Conservation (phyloP, 106 monocot species). For the Apostasia shenzhenica region DNA sequence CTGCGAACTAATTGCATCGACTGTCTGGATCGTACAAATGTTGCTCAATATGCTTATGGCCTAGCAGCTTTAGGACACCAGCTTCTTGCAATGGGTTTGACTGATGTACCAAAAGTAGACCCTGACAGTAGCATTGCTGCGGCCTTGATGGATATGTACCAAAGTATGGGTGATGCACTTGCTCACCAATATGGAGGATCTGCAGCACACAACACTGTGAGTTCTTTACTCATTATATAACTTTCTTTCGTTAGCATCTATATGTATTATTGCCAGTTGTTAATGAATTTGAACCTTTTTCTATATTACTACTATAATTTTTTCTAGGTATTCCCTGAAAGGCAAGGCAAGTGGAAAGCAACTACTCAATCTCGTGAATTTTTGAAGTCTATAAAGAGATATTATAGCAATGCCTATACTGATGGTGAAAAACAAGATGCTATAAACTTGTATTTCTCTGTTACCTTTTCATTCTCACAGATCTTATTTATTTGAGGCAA, state of each 20-base stretch:
- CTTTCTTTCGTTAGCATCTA: neutral
- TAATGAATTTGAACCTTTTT: neutral
- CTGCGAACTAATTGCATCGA: slow-evolving; percentile 98
- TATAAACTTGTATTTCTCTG: slow-evolving; percentile 72
- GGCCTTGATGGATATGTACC: slow-evolving; percentile 94
- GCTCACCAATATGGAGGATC: slow-evolving; percentile 99
- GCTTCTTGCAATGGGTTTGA: slow-evolving; percentile 87
- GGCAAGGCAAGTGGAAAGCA: slow-evolving; percentile 99
- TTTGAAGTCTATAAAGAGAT: slow-evolving; percentile 89
- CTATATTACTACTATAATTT: slow-evolving; percentile 6
- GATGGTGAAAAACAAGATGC: slow-evolving; percentile 99
- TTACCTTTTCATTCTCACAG: neutral
- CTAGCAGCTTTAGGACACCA: slow-evolving; percentile 90
- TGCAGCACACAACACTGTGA: slow-evolving; percentile 88
- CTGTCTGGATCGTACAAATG: slow-evolving; percentile 96
- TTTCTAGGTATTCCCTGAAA: slow-evolving; percentile 91
- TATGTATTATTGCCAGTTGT: neutral
- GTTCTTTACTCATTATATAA: neutral
- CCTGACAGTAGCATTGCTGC: slow-evolving; percentile 86
- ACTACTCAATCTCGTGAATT: slow-evolving; percentile 98
- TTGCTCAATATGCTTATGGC: slow-evolving; percentile 99
- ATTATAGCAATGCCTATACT: slow-evolving; percentile 97
- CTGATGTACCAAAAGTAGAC: slow-evolving; percentile 68
- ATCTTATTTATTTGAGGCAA: neutral
- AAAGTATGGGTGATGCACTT: slow-evolving; percentile 94